Evolutionary conservation across 2,329 filamentous ascomycete species (phyloP).

Genomic region (Neofusicoccum ribis): DNA sequence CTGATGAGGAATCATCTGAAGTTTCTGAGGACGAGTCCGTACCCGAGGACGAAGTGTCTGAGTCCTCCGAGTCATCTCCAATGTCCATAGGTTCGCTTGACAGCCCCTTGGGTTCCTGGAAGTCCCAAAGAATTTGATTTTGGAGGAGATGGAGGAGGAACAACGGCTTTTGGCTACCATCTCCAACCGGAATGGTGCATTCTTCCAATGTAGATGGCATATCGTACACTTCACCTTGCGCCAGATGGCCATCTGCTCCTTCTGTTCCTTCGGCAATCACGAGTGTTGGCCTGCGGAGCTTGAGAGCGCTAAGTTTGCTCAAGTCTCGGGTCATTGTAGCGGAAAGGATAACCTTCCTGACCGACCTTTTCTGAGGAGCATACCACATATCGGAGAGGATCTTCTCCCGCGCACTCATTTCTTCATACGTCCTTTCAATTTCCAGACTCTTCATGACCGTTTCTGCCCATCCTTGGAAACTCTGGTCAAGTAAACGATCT

Average conservation of each 20-base stretch:
- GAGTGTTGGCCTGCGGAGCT: constrained; percentile 70
- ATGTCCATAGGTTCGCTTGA: not conserved
- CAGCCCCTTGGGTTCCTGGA: not conserved
- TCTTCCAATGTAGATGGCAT: constrained; percentile 56
- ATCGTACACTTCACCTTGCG: constrained; percentile 46
- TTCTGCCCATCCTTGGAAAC: constrained; percentile 87
- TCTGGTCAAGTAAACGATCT: constrained; percentile 86
- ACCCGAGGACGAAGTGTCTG: constrained; percentile 12
- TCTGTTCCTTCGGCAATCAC: constrained; percentile 67
- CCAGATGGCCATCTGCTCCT: constrained; percentile 18
- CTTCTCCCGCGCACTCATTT: constrained; percentile 54
- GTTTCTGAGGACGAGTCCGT: constrained; percentile 22
- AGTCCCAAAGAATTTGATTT: constrained; percentile 46
- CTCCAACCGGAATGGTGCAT: constrained; percentile 49
- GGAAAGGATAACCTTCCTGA: constrained; percentile 83
- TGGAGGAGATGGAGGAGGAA: constrained; percentile 78
- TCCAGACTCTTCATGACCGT: constrained; percentile 63
- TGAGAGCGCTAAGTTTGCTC: constrained; percentile 73
- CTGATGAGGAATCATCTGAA: constrained; percentile 21
- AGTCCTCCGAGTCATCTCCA: not conserved
- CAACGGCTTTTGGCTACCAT: constrained; percentile 65
- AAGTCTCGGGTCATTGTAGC: constrained; percentile 90
- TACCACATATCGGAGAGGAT: constrained; percentile 49
- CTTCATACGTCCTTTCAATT: constrained; percentile 51
- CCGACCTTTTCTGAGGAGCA: constrained; percentile 41